Base-by-base conservation (phyloP, 208 protist species). In the Angomonas desouzai region DNA sequence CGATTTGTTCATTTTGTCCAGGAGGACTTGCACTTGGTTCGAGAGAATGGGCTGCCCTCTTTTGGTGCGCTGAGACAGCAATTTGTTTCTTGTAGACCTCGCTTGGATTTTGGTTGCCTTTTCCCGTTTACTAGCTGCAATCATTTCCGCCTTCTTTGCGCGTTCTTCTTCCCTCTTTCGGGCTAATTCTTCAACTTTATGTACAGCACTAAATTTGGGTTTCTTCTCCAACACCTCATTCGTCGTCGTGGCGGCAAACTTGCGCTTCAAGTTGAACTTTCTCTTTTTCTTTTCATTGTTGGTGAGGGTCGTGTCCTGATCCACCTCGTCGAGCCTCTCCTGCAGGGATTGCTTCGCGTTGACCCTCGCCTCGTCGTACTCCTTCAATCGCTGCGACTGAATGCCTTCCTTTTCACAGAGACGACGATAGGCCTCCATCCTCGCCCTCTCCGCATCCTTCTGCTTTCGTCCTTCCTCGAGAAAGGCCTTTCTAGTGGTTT, bases 341-440 rank as follows among this genome's bases (percentile, higher is more conserved):
- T 64, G 65, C 1, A 96, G 77, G 1, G 59, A 7, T 0, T 70
- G 62, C 0, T 76, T 48, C 13, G 78, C 85, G 11, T 73, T 71
- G 25, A 81, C 51, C 22, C 83, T 74, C 0, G 72, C 56, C 18
- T 58, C 40, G 63, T 96, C 90, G 73, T 96, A 96, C 62, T 92
- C 86, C 40, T 87, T 77, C 0, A 96, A 64, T 0, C 90, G 90
- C 55, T 83, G 78, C 0, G 90, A 96, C 16, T 81, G 57, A 43
- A 96, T 85, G 38, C 90, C 90, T 63, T 96, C 86, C 20, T 81
- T 72, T 33, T 82, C 71, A 55, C 90, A 96, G 22, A 96, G 76
- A 23, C 79, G 77, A 16, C 90, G 87, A 67, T 93, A 96, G 33
- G 84, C 86, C 79, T 96, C 86, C 90, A 96, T 96, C 18, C 90